Percentiles rank a stretch among this genome's conserved stretches.
These are phyloP conservation scores for Cenococcum geophilum DNA, from an alignment of 495 filamentous ascomycete genomes.

Conservation along the genomic window DNA sequence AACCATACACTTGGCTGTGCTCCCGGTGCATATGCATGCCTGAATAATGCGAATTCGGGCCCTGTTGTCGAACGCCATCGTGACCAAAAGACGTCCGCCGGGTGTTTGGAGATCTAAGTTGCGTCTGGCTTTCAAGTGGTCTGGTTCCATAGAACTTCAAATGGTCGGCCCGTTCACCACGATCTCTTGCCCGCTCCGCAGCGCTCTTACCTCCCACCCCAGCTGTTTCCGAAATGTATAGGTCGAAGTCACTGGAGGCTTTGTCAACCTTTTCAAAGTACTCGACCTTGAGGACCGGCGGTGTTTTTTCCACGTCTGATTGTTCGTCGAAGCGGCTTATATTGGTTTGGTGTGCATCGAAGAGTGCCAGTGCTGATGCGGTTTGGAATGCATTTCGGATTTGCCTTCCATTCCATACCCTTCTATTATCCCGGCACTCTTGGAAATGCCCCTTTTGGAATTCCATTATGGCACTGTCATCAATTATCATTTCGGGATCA, in stretches of 20 bases:
- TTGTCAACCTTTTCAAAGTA: conserved; percentile 16
- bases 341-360: conserved; percentile 8
- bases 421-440: neutral
- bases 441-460: conserved; percentile 2
- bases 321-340: neutral
- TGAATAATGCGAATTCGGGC: neutral
- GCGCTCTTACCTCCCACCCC: conserved; percentile 2
- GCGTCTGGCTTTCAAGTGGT: neutral
- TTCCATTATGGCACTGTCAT: neutral
- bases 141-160: neutral
- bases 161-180: conserved; percentile 3
- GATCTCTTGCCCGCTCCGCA: neutral
- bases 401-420: conserved; percentile 28
- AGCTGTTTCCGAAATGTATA: conserved; percentile 8
- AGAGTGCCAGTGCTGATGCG: conserved; percentile 25
- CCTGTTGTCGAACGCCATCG: neutral
- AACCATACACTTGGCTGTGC: neutral
- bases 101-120: neutral
- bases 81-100: neutral
- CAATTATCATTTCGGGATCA: conserved; percentile 9
- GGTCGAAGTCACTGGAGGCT: conserved; percentile 11
- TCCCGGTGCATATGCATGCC: neutral
- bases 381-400: conserved; percentile 32
- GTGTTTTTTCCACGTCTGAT: neutral
- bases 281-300: conserved; percentile 6